Evolutionary conservation across 2,329 filamentous ascomycete genomes (phyloP), one percentile per base, ranked within the genome.

Genomic region (Aspergillus brunneoviolaceus): DNA sequence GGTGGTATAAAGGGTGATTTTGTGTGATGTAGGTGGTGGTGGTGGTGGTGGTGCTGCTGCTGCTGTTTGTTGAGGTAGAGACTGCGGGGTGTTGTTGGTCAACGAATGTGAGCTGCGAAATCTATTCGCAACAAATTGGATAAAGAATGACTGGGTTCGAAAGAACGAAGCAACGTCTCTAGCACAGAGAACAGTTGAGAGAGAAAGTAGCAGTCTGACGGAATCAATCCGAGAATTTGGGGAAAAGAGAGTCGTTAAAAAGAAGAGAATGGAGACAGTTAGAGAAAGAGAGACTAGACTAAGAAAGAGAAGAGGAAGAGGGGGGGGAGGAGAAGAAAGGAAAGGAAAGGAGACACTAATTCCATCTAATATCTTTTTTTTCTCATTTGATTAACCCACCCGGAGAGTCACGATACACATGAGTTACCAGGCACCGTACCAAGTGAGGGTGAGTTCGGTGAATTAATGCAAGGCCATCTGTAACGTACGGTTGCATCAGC

Each of bases 101-200:
- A 63, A 59, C 62, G 61, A 62, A 57, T 60, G 58, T 55, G 58
- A 55, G 60, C 45, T 60, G 68, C 74, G 72, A 76, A 76, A 65
- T 76, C 74, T 67, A 76, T 74, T 74, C 74, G 73, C 72, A 64
- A 49, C 25, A 49, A 4, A 48, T 47, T 6, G 29, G 59, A 60
- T 62, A 63, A 65, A 62, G 60, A 67, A 59, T 56, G 60, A 60
- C 59, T 64, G 59, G 60, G 51, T 56, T 53, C 54, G 57, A 51
- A 59, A 56, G 58, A 60, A 56, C 25, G 58, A 35, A 48, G 47
- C 39, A 52, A 60, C 51, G 52, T 56, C 52, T 56, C 58, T 59
- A 49, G 49, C 57, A 29, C 52, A 56, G 48, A 35, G 29, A 51
- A 39, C n/a, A 35, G 47, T 45, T 52, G 56, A 51, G 56, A 47